These are phyloP conservation scores for Mesembryanthemum crystallinum DNA, from an alignment of 148 eudicot species.

Conservation along the genomic window DNA sequence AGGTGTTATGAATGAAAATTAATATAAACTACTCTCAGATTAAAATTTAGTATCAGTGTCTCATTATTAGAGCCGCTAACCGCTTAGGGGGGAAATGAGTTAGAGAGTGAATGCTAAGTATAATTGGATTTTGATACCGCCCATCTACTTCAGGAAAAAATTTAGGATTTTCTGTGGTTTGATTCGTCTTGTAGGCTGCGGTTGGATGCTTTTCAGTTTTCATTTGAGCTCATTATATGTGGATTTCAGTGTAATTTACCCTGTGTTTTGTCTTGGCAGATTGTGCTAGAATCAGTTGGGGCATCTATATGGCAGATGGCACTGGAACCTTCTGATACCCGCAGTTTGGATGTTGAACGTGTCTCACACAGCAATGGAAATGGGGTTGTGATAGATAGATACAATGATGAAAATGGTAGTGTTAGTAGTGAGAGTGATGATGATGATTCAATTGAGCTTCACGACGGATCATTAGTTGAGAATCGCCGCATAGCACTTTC, in stretches of 20 bases:
- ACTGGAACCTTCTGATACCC: slow-evolving; percentile 35
- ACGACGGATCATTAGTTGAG: slow-evolving; percentile 30
- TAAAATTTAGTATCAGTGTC: too few relatives aligned
- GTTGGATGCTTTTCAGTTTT: not conserved
- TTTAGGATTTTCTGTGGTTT: too few relatives aligned
- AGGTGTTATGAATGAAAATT: not conserved
- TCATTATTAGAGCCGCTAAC: too few relatives aligned
- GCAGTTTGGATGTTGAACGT: slow-evolving; percentile 10
- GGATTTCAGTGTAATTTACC: not conserved
- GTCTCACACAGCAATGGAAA: slow-evolving; percentile 32
- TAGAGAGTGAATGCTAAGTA: not conserved
- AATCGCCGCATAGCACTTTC: slow-evolving; percentile 63
- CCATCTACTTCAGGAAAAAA: too few relatives aligned
- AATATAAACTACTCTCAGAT: too few relatives aligned
- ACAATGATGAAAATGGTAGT: slow-evolving; percentile 34
- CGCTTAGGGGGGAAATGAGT: not conserved
- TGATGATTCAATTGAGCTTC: slow-evolving; percentile 39
- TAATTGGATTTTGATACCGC: too few relatives aligned
- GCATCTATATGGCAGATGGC: slow-evolving; percentile 95
- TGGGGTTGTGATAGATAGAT: slow-evolving; percentile 48
- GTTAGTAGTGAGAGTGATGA: slow-evolving; percentile 55
- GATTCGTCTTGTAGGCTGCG: not conserved
- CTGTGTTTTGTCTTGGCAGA: slow-evolving; percentile 39
- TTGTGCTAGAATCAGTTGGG: slow-evolving; percentile 68
- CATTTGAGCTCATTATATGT: not conserved